These are phyloP conservation scores for Hypoxylon subgilvum DNA, from an alignment of 495 filamentous ascomycete species.

Conservation along the genomic window DNA sequence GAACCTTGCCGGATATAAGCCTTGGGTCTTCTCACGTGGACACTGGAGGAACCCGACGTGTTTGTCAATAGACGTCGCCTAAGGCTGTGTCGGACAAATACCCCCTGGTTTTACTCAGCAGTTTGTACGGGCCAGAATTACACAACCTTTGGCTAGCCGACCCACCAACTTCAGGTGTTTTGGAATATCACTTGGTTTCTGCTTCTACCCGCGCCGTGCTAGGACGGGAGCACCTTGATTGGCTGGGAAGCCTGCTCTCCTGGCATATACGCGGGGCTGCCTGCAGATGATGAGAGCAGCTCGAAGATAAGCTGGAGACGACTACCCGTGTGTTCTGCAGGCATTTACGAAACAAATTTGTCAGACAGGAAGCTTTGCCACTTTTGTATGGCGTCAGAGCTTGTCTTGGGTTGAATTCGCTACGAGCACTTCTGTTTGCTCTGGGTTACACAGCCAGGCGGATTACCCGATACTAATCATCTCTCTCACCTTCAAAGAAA, in stretches of 20 bases:
- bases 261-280: conserved; percentile 22
- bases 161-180: conserved; percentile 19
- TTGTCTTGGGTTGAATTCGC: conserved; percentile 33
- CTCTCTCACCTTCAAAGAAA: conserved; percentile 38
- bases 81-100: conserved; percentile 5
- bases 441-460: conserved; percentile 30
- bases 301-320: conserved; percentile 28
- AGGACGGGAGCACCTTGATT: conserved; percentile 19
- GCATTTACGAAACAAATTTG: conserved; percentile 27
- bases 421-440: conserved; percentile 36
- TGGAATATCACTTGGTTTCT: conserved; percentile 26
- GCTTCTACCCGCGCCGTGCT: conserved; percentile 29
- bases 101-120: conserved; percentile 1
- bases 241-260: conserved; percentile 12
- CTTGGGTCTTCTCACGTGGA: background rate
- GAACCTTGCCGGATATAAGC: conserved; percentile 4
- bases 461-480: conserved; percentile 31
- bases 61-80: conserved; percentile 7
- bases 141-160: conserved; percentile 6
- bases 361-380: conserved; percentile 26
- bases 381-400: conserved; percentile 27
- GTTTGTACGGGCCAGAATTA: conserved; percentile 14
- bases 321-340: conserved; percentile 21
- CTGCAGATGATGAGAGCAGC: conserved; percentile 31
- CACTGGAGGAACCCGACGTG: background rate